phyloP scores from a whole-genome alignment of 495 filamentous ascomycete species.

The Tuber magnatum region DNA sequence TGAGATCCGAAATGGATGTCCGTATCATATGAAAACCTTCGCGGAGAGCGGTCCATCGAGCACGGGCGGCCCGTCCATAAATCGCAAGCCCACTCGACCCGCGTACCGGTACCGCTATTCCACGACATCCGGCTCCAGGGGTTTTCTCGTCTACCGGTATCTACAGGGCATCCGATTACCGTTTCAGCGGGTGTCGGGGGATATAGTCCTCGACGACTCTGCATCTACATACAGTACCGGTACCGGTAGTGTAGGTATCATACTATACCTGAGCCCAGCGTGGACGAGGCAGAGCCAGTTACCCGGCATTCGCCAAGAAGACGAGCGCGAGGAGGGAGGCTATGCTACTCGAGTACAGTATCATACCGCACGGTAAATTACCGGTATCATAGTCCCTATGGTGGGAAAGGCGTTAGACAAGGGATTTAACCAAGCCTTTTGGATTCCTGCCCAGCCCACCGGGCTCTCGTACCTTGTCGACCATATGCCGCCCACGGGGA shows the following conservation, averaged over 20 bases:
- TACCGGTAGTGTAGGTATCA: too few species aligned
- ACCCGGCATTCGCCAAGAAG: conserved; percentile 2
- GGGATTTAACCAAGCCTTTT: not conserved
- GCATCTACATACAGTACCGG: not conserved
- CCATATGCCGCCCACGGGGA: not conserved
- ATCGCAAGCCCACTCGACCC: not conserved
- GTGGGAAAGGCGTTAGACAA: not conserved
- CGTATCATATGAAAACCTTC: not conserved
- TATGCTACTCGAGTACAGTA: too few species aligned
- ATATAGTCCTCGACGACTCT: not conserved
- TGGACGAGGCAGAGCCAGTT: not conserved
- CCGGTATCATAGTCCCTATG: too few species aligned
- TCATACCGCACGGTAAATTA: too few species aligned
- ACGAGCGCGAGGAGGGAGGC: not conserved
- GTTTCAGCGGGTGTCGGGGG: not conserved
- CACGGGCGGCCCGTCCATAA: not conserved
- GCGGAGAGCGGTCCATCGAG: not conserved
- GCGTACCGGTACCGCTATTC: not conserved
- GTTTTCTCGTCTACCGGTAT: not conserved
- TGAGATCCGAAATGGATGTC: not conserved
- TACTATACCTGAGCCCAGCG: not conserved
- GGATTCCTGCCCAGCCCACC: not conserved
- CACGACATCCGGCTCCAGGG: not conserved
- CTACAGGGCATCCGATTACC: not conserved
- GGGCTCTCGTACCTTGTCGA: not conserved